Conservation (phyloP, 1,139 yeast genomes). For the Sugiyamaella xylanicola region DNA sequence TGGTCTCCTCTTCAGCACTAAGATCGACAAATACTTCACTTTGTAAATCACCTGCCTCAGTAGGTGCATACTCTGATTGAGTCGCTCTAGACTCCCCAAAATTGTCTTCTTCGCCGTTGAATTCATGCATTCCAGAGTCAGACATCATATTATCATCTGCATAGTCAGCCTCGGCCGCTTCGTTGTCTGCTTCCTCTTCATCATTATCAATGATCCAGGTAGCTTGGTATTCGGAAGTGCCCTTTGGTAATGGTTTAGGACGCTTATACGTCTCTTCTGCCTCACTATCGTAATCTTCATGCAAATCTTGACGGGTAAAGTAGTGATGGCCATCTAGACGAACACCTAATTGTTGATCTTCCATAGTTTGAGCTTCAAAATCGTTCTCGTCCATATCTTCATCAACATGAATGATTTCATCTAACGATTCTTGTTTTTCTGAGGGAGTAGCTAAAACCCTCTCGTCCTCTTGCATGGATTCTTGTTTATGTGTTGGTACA, state of each 20-base stretch:
- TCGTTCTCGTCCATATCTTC: slow-evolving; percentile 50
- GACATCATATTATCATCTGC: slow-evolving; percentile 45
- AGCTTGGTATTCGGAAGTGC: slow-evolving; percentile 92
- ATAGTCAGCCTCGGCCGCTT: slow-evolving; percentile 56
- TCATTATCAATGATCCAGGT: slow-evolving; percentile 81
- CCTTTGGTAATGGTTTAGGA: slow-evolving; percentile 64
- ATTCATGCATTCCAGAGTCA: slow-evolving; percentile 36
- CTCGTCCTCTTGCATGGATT: slow-evolving; percentile 41
- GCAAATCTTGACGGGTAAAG: slow-evolving; percentile 48
- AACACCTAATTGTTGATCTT: slow-evolving; percentile 56
- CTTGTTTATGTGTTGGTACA: slow-evolving; percentile 18
- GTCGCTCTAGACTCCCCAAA: slow-evolving; percentile 27
- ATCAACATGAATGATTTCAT: slow-evolving; percentile 61
- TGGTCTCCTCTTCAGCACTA: slow-evolving; percentile 78
- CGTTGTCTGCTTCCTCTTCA: slow-evolving; percentile 40
- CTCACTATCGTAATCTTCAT: slow-evolving; percentile 33
- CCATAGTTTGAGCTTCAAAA: slow-evolving; percentile 25
- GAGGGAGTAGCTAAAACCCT: slow-evolving; percentile 47
- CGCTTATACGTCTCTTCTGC: slow-evolving; percentile 36
- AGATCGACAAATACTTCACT: slow-evolving; percentile 72
- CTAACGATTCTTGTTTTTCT: slow-evolving; percentile 64
- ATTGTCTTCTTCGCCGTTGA: slow-evolving; percentile 21
- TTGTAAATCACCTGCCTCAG: slow-evolving; percentile 53
- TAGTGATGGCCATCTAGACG: slow-evolving; percentile 72
- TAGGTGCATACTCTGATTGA: slow-evolving; percentile 42